phyloP scores from a whole-genome alignment of 495 filamentous ascomycete species.

The Penicillium psychrofluorescens region DNA sequence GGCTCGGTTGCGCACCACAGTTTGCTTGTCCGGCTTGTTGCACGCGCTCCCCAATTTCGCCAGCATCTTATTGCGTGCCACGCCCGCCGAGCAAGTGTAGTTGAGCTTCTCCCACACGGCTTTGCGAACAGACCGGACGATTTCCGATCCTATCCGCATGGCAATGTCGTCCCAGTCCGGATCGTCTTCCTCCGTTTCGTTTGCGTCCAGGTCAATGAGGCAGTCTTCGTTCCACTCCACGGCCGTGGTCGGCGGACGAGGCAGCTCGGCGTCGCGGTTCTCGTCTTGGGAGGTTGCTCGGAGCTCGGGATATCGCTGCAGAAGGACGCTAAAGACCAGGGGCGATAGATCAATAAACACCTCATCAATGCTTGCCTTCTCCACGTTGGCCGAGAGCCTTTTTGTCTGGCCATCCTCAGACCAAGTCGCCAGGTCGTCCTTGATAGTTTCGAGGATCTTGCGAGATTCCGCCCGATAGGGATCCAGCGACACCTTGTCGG shows the following conservation, averaged over 20 bases:
- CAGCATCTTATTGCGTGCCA: slow-evolving; percentile 90
- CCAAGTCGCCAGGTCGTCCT: slow-evolving; percentile 52
- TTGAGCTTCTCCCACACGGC: slow-evolving; percentile 59
- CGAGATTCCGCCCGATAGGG: slow-evolving; percentile 83
- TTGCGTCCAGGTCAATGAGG: slow-evolving; percentile 65
- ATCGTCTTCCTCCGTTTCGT: slow-evolving; percentile 68
- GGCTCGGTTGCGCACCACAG: slow-evolving; percentile 78
- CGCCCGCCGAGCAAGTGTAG: slow-evolving; percentile 86
- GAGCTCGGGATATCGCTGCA: slow-evolving; percentile 75
- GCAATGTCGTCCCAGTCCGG: slow-evolving; percentile 96
- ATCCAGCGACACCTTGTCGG: slow-evolving; percentile 89
- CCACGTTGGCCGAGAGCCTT: slow-evolving; percentile 45
- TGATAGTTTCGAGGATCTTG: slow-evolving; percentile 75
- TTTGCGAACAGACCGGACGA: slow-evolving; percentile 67
- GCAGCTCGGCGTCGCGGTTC: slow-evolving; percentile 63
- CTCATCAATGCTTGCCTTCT: slow-evolving; percentile 89
- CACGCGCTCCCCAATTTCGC: slow-evolving; percentile 85
- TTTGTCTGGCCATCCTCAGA: slow-evolving; percentile 42
- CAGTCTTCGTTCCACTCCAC: slow-evolving; percentile 75
- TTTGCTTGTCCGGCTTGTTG: slow-evolving; percentile 92
- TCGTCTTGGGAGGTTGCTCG: slow-evolving; percentile 54
- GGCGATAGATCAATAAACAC: slow-evolving; percentile 88
- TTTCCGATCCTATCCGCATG: slow-evolving; percentile 78
- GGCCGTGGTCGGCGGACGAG: slow-evolving; percentile 64
- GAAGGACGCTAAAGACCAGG: slow-evolving; percentile 66